A percentile compares a stretch with the other conserved stretches of the same genome.
Evolutionary conservation across 2,329 filamentous ascomycete genomes (phyloP).

Genomic region (Calonectria henricotiae): DNA sequence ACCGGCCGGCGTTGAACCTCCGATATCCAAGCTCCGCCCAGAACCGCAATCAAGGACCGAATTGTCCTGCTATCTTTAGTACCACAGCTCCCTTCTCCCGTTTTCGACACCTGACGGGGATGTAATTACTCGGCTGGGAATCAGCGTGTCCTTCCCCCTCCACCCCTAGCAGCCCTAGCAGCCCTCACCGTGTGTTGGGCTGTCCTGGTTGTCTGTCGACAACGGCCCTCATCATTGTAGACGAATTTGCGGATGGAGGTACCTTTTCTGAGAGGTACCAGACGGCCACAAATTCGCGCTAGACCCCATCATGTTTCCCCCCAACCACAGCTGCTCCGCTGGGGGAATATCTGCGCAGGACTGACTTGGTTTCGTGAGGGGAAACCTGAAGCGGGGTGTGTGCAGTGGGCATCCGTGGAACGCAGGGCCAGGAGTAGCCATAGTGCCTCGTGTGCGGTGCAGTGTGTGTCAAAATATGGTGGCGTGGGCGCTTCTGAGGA

Average conservation of each 20-base stretch:
- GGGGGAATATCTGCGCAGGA: constrained; percentile 21
- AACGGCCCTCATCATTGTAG: constrained; percentile 30
- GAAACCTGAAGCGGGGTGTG: constrained; percentile 45
- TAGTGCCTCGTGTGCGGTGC: constrained; percentile 9
- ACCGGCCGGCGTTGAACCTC: constrained; percentile 27
- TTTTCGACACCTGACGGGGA: constrained; percentile 6
- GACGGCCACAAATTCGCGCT: constrained; percentile 45
- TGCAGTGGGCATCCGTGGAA: constrained; percentile 10
- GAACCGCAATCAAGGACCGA: constrained; percentile 17
- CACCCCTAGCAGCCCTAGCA: neutral
- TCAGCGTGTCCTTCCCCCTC: neutral
- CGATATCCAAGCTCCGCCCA: constrained; percentile 23
- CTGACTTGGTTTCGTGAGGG: constrained; percentile 42
- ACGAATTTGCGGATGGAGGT: constrained; percentile 49
- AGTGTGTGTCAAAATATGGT: constrained; percentile 15
- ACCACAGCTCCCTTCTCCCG: neutral
- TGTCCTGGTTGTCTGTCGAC: constrained; percentile 2
- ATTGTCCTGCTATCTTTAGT: constrained; percentile 33
- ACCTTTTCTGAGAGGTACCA: constrained; percentile 47
- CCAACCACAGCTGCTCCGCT: constrained; percentile 38
- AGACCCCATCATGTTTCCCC: constrained; percentile 28
- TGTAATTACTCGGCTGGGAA: constrained; percentile 22
- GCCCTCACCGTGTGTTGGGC: constrained; percentile 3
- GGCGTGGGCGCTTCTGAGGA: constrained; percentile 10
- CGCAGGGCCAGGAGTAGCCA: constrained; percentile 9